Base-by-base conservation (phyloP, 2,329 filamentous ascomycete genomes). In the Periconia sp. region DNA sequence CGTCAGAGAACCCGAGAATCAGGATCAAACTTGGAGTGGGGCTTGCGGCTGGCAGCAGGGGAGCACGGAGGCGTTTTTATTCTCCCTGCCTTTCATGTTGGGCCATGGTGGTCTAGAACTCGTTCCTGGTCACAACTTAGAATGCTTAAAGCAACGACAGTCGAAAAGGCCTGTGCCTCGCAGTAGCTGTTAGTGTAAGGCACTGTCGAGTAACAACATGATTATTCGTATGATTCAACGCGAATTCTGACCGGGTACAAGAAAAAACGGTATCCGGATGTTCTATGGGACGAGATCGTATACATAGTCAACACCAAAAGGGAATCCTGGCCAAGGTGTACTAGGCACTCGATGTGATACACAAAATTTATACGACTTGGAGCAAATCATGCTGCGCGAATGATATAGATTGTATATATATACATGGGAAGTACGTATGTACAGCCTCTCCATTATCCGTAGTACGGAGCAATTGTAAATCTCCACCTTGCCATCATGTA, bases 91-190 rank as follows among this genome's bases (percentile, higher is more conserved):
- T 55, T 55, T 57, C 59, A 60, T 53, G 51, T 52, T 58, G 50
- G 54, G 58, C 52, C 50, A 55, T 51, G 31, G 54, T 59, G 63
- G 60, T 69, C 69, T 65, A 68, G 68, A 68, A 60, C 61, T 55
- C 33, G 19, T 14, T 55, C 56, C 60, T 54, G 54, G 57, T 56
- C 52, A 53, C 45, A n/a, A 49, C 40, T 51, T 47, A 50, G 53
- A 68, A 71, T 65, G 69, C 70, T 73, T 73, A 70, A 65, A 68
- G 61, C 60, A 51, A 73, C 70, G 64, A 71, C 70, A 62, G 14
- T 55, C 40, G 46, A 30, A 18, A 18, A 23, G 14, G 13, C 14
- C 43, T 45, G 33, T 37, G 33, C 33, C 15, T 37, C 33, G 13
- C 33, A 37, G 33, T 37, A 37, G 10, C 8, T 27, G 27, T 44